Base-by-base conservation (phyloP, 1,284 basidiomycete genomes). In the Ceratobasidium sp. region DNA sequence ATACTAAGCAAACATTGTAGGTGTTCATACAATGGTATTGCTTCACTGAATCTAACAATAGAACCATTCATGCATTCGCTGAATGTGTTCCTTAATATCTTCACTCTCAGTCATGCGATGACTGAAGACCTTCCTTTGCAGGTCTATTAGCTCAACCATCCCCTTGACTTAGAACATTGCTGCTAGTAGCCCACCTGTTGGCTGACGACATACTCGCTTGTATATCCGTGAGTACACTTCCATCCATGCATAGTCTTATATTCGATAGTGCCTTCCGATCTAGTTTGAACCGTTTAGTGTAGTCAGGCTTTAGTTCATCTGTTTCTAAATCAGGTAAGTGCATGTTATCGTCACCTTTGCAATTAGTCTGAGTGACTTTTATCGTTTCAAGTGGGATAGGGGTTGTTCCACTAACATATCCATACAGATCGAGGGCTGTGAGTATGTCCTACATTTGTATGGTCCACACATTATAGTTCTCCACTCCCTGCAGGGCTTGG, bases 371-470 rank as follows among this genome's bases (percentile, higher is more conserved):
- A 22, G 53, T 56, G 19, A 29, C 24, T 9, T 6, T 34, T 24
- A 56, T 19, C 5, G 22, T 27, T 11, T 6, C 8, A 29, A 24
- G 53, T 24, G 53, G 49, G 49, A 24, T 7, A n/a, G 49, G n/a
- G n/a, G 7, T 61, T 4, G 14, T 22, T 29, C 22, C 7, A 43
- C 43, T 24, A 1, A 61, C 58, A 24, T 61, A 61, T 5, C 37
- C 14, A 34, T 61, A 37, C 24, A 61, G 19, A 22, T 61, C 39
- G 16, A 54, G 49, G 48, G 53, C 49, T 11, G 64, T 53, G 34
- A 66, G 64, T 66, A 66, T 54, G n/a, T 54, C 64, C 31, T 66
- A 29, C 64, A 54, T 66, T 37, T 66, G 64, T 5, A 66, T 24
- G 3, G 19, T 27, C 64, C 64, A 66, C 2, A 66, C 48, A 11